Percentiles rank a stretch among this genome's conserved stretches.
Evolutionary conservation across 2,329 filamentous ascomycete species (phyloP).

Genomic region (Gliomastix tumulicola): DNA sequence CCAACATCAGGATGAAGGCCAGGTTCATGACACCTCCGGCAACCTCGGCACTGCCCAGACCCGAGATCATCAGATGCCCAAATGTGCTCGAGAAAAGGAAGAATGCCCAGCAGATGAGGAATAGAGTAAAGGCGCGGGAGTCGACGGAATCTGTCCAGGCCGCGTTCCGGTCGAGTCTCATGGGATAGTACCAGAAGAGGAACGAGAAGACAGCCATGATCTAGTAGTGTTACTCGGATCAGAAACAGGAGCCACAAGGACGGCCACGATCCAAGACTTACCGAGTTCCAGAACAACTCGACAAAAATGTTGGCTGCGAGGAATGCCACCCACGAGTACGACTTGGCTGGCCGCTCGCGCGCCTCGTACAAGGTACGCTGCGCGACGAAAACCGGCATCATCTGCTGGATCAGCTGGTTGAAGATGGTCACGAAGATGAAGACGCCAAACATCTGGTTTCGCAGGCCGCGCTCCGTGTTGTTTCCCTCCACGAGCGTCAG

Average conservation of each 20-base stretch:
- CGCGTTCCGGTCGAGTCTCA: constrained; percentile 55
- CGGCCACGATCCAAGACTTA: not conserved
- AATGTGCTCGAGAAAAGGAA: constrained; percentile 62
- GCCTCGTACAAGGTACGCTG: constrained; percentile 66
- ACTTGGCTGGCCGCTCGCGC: constrained; percentile 59
- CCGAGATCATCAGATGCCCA: constrained; percentile 65
- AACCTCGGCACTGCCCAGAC: constrained; percentile 61
- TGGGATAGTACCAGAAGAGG: constrained; percentile 62
- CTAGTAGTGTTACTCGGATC: not conserved
- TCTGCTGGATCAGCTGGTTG: constrained; percentile 55
- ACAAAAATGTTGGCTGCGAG: constrained; percentile 37
- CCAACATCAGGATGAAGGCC: constrained; percentile 48
- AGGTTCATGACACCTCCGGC: constrained; percentile 57
- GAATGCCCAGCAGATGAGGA: constrained; percentile 57
- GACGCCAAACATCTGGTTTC: constrained; percentile 65
- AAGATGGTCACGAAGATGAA: constrained; percentile 70
- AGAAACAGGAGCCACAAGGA: not conserved
- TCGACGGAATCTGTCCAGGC: constrained; percentile 35
- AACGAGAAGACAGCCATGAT: constrained; percentile 48
- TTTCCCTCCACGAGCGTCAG: constrained; percentile 59
- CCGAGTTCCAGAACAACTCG: constrained; percentile 8
- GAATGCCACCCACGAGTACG: constrained; percentile 64
- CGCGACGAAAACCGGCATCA: constrained; percentile 64
- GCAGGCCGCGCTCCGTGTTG: constrained; percentile 56
- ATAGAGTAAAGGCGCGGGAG: constrained; percentile 51